phyloP scores from a whole-genome alignment of 164 flowering plant genomes.

The Malania oleifera region DNA sequence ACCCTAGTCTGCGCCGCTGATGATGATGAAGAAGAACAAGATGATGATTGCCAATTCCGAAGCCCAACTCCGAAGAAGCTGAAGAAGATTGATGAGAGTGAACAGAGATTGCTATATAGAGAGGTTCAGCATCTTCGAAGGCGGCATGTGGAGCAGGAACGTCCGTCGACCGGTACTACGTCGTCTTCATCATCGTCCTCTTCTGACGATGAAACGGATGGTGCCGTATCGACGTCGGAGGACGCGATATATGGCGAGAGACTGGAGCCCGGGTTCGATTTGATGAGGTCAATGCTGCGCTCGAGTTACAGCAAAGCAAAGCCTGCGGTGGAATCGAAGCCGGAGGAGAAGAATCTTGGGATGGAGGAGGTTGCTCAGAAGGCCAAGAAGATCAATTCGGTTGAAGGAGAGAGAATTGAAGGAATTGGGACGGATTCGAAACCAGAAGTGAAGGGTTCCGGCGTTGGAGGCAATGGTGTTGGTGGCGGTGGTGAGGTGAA shows the following conservation, averaged over 20 bases:
- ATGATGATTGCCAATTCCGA: constrained; percentile 1
- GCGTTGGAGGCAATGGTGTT: constrained; percentile 8
- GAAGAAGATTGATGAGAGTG: constrained; percentile 29
- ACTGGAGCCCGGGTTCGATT: constrained; percentile 56
- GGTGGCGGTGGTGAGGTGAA: constrained; percentile 14
- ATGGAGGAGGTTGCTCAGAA: constrained; percentile 42
- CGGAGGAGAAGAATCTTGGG: constrained; percentile 43
- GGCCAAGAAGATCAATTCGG: constrained; percentile 20
- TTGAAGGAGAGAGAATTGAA: constrained; percentile 9
- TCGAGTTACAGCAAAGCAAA: constrained; percentile 20
- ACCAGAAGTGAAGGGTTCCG: constrained; percentile 8
- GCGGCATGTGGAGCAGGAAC: constrained; percentile 6
- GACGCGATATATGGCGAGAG: constrained; percentile 55
- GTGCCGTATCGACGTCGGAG: constrained; percentile 56
- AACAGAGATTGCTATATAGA: constrained; percentile 28
- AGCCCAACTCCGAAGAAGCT: constrained; percentile 24
- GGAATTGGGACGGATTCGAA: too few species aligned
- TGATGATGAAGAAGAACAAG: constrained; percentile 11
- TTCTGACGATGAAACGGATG: constrained; percentile 25
- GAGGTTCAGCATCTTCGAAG: constrained; percentile 29
- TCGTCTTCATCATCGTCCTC: constrained; percentile 17
- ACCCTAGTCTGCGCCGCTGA: constrained; percentile 6
- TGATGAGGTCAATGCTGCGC: constrained; percentile 57
- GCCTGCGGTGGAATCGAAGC: neutral
- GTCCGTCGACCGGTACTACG: neutral